These are phyloP conservation scores for Naganishia cerealis DNA, from an alignment of 1,284 basidiomycete species.

Conservation along the genomic window DNA sequence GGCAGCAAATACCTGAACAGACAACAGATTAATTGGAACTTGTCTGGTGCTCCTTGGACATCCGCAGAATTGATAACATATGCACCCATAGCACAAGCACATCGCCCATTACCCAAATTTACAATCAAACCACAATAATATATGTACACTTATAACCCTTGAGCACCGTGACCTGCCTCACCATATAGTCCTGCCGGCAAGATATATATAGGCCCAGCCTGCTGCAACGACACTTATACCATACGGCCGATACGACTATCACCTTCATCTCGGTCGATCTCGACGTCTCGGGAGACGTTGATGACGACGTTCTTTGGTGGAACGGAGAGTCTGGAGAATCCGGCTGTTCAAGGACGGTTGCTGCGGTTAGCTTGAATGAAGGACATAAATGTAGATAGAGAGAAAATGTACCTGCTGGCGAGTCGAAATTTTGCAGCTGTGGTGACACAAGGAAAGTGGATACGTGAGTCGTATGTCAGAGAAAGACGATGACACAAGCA, in stretches of 20 bases:
- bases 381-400: not conserved
- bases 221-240: not conserved
- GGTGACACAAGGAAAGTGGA: not conserved
- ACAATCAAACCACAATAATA: too few species aligned
- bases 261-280: constrained; percentile 24
- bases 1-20: too few species aligned
- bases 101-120: too few species aligned
- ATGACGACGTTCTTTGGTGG: constrained; percentile 28
- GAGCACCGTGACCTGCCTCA: not conserved
- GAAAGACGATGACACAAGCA: not conserved
- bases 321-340: constrained; percentile 18
- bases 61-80: too few species aligned
- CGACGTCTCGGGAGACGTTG: constrained; percentile 27
- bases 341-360: not conserved
- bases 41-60: too few species aligned
- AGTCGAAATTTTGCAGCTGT: constrained; percentile 22
- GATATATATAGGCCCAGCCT: not conserved
- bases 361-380: not conserved
- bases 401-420: constrained; percentile 9
- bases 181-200: not conserved
- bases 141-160: not conserved
- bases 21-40: too few species aligned
- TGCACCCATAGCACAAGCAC: too few species aligned
- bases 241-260: constrained; percentile 4
- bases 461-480: not conserved